A percentile compares a stretch with the other conserved stretches of the same genome.
Evolutionary conservation across 148 eudicot species (phyloP).

Genomic region (Pharnaceum exiguum): DNA sequence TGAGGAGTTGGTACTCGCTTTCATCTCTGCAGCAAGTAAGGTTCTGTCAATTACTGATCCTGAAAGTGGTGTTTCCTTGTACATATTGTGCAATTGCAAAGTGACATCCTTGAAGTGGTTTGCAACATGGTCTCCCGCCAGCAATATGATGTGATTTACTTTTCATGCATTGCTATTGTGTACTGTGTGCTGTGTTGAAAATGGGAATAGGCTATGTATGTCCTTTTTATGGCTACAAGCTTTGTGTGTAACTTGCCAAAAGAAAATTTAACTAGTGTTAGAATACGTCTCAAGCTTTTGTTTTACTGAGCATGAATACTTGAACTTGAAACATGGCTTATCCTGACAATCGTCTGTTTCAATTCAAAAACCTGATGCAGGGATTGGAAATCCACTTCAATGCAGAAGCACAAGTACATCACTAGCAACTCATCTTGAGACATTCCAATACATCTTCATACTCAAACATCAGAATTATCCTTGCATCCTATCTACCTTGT

Average conservation of each 20-base stretch:
- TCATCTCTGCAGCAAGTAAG: conserved; percentile 77
- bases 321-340: not conserved
- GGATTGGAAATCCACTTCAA: conserved; percentile 53
- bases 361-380: conserved; percentile 38
- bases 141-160: not conserved
- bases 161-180: too few relatives aligned
- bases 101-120: too few relatives aligned
- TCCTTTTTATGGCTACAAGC: too few relatives aligned
- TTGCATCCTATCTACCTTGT: not conserved
- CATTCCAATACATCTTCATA: conserved; percentile 2
- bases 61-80: too few relatives aligned
- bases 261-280: too few relatives aligned
- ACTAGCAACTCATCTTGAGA: not conserved
- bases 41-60: not conserved
- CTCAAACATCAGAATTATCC: not conserved
- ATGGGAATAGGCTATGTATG: too few relatives aligned
- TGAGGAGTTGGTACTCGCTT: conserved; percentile 62
- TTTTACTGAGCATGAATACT: too few relatives aligned
- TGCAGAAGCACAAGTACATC: conserved; percentile 56
- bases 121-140: too few relatives aligned
- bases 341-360: conserved; percentile 7
- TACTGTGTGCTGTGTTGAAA: too few relatives aligned
- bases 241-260: too few relatives aligned
- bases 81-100: too few relatives aligned
- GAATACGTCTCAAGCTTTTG: too few relatives aligned